Percentiles rank a stretch among this genome's conserved stretches.
phyloP scores from a whole-genome alignment of 2,329 filamentous ascomycete species.

The Cordyceps pruinosa region DNA sequence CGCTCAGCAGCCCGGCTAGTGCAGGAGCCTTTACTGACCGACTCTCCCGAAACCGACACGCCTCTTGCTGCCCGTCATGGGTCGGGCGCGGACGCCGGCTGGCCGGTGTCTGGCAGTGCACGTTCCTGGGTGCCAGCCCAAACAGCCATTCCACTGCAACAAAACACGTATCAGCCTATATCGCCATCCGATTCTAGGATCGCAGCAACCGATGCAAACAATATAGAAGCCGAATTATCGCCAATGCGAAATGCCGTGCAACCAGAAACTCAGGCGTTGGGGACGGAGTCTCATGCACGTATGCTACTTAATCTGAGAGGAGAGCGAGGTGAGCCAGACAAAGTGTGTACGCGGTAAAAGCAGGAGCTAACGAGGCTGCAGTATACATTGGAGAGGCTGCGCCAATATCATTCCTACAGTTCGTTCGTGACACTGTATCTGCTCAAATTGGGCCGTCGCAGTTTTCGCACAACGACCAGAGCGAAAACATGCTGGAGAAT shows the following conservation, averaged over 20 bases:
- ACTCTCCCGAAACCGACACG: neutral
- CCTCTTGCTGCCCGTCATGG: neutral
- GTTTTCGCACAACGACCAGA: constrained; percentile 44
- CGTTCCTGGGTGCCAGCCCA: neutral
- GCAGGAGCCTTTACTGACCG: neutral
- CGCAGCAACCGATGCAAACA: neutral
- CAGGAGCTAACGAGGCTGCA: constrained; percentile 16
- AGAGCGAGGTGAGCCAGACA: constrained; percentile 31
- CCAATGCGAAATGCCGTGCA: neutral
- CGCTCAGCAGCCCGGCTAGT: neutral
- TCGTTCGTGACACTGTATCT: constrained; percentile 40
- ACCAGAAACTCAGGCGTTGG: neutral
- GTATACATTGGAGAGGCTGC: constrained; percentile 45
- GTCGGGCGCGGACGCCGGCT: neutral
- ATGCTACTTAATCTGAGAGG: constrained; percentile 41
- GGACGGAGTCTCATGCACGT: constrained; percentile 17
- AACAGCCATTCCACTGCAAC: neutral
- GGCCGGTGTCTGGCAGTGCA: neutral
- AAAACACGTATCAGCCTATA: constrained; percentile 9
- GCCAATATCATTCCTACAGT: constrained; percentile 49
- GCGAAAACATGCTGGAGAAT: constrained; percentile 47
- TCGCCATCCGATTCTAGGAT: constrained; percentile 14
- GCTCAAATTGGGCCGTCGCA: constrained; percentile 47
- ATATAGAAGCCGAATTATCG: neutral
- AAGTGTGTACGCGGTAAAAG: neutral